phyloP scores from a whole-genome alignment of 306 rosid species.

The Crotalaria pallida region DNA sequence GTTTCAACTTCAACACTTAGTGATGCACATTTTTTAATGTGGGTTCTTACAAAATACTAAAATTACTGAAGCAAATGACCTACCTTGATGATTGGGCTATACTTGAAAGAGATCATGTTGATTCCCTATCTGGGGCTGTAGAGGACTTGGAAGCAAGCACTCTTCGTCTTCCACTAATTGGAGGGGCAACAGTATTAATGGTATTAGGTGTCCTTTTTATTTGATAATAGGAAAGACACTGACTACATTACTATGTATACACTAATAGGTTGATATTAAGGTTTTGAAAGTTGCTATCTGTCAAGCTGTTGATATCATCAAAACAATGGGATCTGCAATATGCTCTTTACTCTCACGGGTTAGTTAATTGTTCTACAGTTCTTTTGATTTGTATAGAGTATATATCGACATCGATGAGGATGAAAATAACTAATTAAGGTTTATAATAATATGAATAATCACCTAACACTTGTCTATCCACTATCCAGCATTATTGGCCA shows the following conservation, averaged over 20 bases:
- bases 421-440: not conserved
- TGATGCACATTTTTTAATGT: slow-evolving; percentile 19
- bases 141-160: too few relatives aligned
- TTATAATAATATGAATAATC: not conserved
- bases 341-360: slow-evolving; percentile 68
- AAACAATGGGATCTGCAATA: too few relatives aligned
- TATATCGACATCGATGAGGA: not conserved
- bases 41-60: too few relatives aligned
- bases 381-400: not conserved
- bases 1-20: not conserved
- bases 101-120: slow-evolving; percentile 65
- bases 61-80: slow-evolving; percentile 60
- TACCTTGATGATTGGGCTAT: slow-evolving; percentile 82
- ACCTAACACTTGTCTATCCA: not conserved
- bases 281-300: slow-evolving; percentile 67
- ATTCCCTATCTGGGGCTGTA: slow-evolving; percentile 76
- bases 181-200: slow-evolving; percentile 74
- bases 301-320: slow-evolving; percentile 82
- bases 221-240: slow-evolving; percentile 1
- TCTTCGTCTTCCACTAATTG: slow-evolving; percentile 81
- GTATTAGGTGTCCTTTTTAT: not conserved
- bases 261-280: slow-evolving; percentile 65
- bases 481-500: not conserved
- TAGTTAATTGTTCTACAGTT: slow-evolving; percentile 11
- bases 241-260: not conserved